Percentiles rank a stretch among this genome's conserved stretches.
These are phyloP conservation scores for Pseudoperonospora humuli DNA, from an alignment of 352 stramenopile species.

Conservation along the genomic window DNA sequence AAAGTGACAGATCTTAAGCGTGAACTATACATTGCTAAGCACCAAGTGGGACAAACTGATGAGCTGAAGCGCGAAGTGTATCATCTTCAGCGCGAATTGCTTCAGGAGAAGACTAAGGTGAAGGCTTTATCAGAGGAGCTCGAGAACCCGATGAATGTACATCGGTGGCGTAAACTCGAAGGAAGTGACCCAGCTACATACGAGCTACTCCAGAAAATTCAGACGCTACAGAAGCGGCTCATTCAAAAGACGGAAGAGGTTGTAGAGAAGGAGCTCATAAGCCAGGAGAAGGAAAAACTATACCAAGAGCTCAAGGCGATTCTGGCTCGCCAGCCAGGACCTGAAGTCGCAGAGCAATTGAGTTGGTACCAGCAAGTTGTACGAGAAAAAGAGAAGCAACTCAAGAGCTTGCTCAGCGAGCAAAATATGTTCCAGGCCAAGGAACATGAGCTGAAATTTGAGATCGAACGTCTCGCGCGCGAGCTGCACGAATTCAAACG, in stretches of 20 bases:
- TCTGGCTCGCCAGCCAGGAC: conserved; percentile 87
- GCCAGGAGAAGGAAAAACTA: conserved; percentile 94
- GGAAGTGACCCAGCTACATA: conserved; percentile 92
- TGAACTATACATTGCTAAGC: conserved; percentile 86
- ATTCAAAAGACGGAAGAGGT: conserved; percentile 95
- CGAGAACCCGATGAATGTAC: conserved; percentile 96
- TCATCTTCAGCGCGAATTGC: conserved; percentile 86
- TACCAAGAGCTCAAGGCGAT: conserved; percentile 93
- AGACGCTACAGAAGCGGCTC: too few relatives aligned
- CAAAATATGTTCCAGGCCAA: conserved; percentile 96
- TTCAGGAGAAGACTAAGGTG: conserved; percentile 95
- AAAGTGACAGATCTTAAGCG: conserved; percentile 95
- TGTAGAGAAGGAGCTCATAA: conserved; percentile 91
- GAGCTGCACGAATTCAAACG: conserved; percentile 93
- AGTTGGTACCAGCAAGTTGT: conserved; percentile 93
- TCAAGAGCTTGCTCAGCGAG: conserved; percentile 94
- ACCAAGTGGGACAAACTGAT: conserved; percentile 84
- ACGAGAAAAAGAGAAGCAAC: conserved; percentile 94
- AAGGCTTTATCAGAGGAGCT: conserved; percentile 94
- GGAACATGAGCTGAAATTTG: conserved; percentile 93
- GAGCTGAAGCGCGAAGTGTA: conserved; percentile 87
- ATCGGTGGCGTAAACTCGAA: conserved; percentile 96
- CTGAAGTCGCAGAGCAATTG: conserved; percentile 93
- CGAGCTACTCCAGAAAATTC: conserved; percentile 95
- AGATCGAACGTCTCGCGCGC: conserved; percentile 87